Evolutionary conservation across 441 rosid genomes (phyloP), one percentile per base, ranked within the genome.

Genomic region (Macaranga tanarius): DNA sequence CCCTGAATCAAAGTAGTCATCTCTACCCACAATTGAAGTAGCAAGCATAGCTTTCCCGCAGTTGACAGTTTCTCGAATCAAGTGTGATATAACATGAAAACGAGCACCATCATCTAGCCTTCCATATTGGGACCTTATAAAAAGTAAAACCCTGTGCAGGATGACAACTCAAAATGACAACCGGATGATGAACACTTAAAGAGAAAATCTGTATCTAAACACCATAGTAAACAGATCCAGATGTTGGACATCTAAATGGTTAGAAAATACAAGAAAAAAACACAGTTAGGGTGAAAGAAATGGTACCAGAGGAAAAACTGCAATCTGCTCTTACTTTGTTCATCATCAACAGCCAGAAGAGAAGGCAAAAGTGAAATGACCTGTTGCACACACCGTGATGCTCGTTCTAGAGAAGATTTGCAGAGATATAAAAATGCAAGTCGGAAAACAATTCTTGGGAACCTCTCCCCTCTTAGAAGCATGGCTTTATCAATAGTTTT

Each of bases 401-500:
- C 97, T 79, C 91, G 92, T 79, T 92, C 97, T 62, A 96, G 86
- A 66, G 99, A 87, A 79, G 97, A 88, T 80, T 79, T 86, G 81
- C 95, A 93, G 59, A 93, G 87, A 82, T 93, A 96, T 68, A 93
- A 82, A 77, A 93, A 84, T 72, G 89, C 85, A 78, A 96, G 97
- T 74, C 98, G 86, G 80, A 90, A 89, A 70, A 92, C 87, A 77
- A 96, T 89, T 86, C 97, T 88, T 22, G 98, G 97, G 78, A 96
- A 91, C 84, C 91, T 93, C 77, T 96, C 98, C 54, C 96, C 97
- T 76, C 99, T 90, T 81, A 93, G 82, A 71, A 90, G 91, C 98
- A 96, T 93, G 38, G 99, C 99, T 84, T 88, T 96, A 76, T 96
- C 99, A 69, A 85, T 88, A 68, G 65, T 89, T 89, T 89, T 93